Conservation (phyloP, 2,329 filamentous ascomycete genomes). For the Emericellopsis cladophorae region DNA sequence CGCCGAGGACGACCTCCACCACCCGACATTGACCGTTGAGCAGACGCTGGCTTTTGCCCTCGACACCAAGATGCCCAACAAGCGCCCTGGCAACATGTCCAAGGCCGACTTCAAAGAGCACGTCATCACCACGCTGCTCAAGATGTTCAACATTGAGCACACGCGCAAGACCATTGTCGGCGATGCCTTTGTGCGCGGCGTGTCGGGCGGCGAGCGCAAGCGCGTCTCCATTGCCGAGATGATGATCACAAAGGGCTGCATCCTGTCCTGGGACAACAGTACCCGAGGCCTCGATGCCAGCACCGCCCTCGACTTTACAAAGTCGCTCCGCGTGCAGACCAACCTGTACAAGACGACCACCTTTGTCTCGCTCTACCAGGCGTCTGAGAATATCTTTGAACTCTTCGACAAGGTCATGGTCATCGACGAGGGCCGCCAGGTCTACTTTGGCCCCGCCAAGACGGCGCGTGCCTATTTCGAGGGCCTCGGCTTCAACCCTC, state of each 20-base stretch:
- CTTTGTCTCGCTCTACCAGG: slow-evolving; percentile 78
- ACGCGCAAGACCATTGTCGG: slow-evolving; percentile 77
- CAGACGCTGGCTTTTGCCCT: slow-evolving; percentile 79
- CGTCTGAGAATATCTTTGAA: slow-evolving; percentile 67
- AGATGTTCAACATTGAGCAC: slow-evolving; percentile 92
- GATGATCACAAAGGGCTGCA: slow-evolving; percentile 61
- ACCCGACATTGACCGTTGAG: slow-evolving; percentile 74
- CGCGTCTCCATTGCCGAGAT: slow-evolving; percentile 75
- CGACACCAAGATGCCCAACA: slow-evolving; percentile 73
- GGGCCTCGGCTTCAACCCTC: slow-evolving; percentile 58
- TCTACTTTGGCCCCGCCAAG: slow-evolving; percentile 58
- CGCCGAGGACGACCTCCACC: slow-evolving; percentile 69
- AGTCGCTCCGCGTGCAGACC: slow-evolving; percentile 66
- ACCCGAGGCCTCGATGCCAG: slow-evolving; percentile 57
- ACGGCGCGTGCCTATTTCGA: slow-evolving; percentile 68
- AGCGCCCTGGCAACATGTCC: slow-evolving; percentile 61
- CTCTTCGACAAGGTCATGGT: slow-evolving; percentile 78
- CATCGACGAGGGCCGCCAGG: slow-evolving; percentile 62
- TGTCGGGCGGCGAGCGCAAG: slow-evolving; percentile 70
- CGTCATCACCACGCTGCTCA: slow-evolving; percentile 62
- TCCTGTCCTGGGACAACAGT: slow-evolving; percentile 66
- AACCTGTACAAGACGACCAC: slow-evolving; percentile 76
- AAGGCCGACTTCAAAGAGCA: slow-evolving; percentile 65
- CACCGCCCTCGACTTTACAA: slow-evolving; percentile 53
- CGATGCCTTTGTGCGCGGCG: slow-evolving; percentile 66